Evolutionary conservation across 2,329 filamentous ascomycete genomes (phyloP), one percentile per base, ranked within the genome.

Genomic region (Cercospora citrullina): DNA sequence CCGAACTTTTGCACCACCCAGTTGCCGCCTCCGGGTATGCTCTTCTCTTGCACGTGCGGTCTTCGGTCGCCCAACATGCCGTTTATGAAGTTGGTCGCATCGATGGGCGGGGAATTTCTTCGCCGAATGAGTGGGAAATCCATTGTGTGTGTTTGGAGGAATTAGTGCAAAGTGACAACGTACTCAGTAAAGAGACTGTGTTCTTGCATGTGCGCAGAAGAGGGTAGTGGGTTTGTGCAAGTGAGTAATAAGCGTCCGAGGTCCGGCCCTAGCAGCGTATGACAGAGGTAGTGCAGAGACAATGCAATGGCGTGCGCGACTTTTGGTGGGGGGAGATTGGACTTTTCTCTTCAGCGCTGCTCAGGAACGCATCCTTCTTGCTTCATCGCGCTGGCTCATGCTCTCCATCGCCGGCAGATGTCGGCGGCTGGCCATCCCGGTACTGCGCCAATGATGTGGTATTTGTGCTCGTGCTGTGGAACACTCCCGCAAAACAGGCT

Each of bases 1-100:
- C 94, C 94, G 80, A 96, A 97, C 81, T 97, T 97, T 80, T 97
- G 93, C 61, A 97, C 91, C 31, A 96, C 86, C 94, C 93, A 97
- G 68, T 80, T 80, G 48, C 77, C 77, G 48, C 83, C 83, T 39
- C 82, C 83, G 10, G 83, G 82, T 55, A 85, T 75, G 71, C 84
- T 79, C 75, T 82, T 82, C 71, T 84, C 83, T 74, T 75, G 75
- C 72, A 76, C 75, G 74, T 80, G 79, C 63, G 76, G 75, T 81
- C 79, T 81, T 75, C 73, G 72, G 66, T 78, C 68, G 68, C 69
- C 68, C 33, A 63, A 51, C 55, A 64, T 64, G 64, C 60, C 72
- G 67, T 71, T 73, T 71, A 73, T 67, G 71, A 73, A 74, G 36
- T 70, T 71, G 31, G 70, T 71, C 8, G 71, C 69, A 55, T 73